Percentiles rank a stretch among this genome's conserved stretches.
These are phyloP conservation scores for Nyctanthes arbortristis DNA, from an alignment of 257 asterid species.

Conservation along the genomic window DNA sequence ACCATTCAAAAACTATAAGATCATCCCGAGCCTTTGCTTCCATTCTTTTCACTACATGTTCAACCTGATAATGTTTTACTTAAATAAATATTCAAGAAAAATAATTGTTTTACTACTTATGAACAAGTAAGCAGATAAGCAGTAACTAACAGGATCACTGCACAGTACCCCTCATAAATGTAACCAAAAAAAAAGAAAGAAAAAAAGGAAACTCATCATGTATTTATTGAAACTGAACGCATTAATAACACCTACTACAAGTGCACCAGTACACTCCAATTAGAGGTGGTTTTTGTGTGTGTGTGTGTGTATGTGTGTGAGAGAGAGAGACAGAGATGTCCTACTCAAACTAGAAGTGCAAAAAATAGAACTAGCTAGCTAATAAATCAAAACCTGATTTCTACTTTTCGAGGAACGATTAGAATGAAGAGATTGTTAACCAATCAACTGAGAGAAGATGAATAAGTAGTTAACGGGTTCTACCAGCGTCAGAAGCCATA, in stretches of 20 bases:
- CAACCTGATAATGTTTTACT: constrained; percentile 54
- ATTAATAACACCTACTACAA: neutral
- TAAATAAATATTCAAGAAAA: constrained; percentile 5
- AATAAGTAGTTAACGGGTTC: neutral
- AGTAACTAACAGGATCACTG: neutral
- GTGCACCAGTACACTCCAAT: neutral
- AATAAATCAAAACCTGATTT: neutral
- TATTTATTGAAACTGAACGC: neutral
- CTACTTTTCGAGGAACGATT: neutral
- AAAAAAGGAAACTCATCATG: neutral
- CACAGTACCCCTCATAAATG: neutral
- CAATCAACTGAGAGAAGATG: neutral
- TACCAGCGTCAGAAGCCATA: neutral
- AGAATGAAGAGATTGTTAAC: neutral
- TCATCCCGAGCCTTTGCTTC: constrained; percentile 57
- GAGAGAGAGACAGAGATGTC: too few species aligned
- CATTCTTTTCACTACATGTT: constrained; percentile 59
- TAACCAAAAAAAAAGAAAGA: too few species aligned
- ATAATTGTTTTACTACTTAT: neutral
- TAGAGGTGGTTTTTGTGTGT: too few species aligned
- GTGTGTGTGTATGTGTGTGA: too few species aligned
- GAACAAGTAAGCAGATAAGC: constrained; percentile 1
- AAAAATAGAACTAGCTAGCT: too few species aligned
- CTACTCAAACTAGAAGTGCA: too few species aligned
- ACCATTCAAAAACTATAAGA: constrained; percentile 75